Base-by-base conservation (phyloP, 192 early-diverging fungal species). In the Neocallimastix lanati region DNA sequence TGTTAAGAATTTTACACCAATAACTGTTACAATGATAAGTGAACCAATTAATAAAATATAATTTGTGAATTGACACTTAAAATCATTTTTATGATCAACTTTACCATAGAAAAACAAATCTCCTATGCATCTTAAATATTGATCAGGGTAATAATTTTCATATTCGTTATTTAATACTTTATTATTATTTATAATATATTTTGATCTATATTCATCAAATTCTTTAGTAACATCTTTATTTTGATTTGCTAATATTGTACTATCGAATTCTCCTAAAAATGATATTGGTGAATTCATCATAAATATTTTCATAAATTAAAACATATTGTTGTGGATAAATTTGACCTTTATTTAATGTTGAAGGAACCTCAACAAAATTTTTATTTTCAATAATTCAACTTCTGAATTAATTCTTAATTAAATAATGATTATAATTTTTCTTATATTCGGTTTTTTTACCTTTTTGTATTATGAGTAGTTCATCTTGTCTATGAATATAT, bases 101-200 rank as follows among this genome's bases (percentile, higher is more conserved):
- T 90, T 89, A 67, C 95, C 97, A 29, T 93, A 88, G 84, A 93
- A 94, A 85, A 95, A 96, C 5, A 93, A 83, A 76, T 93, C 91
- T 29, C 92, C 88, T 79, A 98, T 82, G 85, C 97, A 98, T 38
- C 30, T 81, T 90, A 90, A 58, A 84, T 81, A 38, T 84, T 80
- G 12, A 82, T 81, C 67, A 81, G 5, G 76, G 85, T 85, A 40
- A 92, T 81, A 58, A 21, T 50, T 50, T 21, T 50, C 40, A 50
- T 50, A 50, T 21, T 16, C 40, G 21, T 14, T 4, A 21, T 50
- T 50, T 21, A 50, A 50, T 21, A 50, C 40, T 14, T 50, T 50
- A 50, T 50, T 50, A 50, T 18, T 18, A 50, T 50, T 50, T 18
- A 50, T 50, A 21, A 50, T 50, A 21, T 50, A 50, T 50, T 50